Percentiles rank a stretch among this genome's conserved stretches.
Conservation (phyloP, 2,329 filamentous ascomycete species). For the Hymenoscyphus fraxineus region DNA sequence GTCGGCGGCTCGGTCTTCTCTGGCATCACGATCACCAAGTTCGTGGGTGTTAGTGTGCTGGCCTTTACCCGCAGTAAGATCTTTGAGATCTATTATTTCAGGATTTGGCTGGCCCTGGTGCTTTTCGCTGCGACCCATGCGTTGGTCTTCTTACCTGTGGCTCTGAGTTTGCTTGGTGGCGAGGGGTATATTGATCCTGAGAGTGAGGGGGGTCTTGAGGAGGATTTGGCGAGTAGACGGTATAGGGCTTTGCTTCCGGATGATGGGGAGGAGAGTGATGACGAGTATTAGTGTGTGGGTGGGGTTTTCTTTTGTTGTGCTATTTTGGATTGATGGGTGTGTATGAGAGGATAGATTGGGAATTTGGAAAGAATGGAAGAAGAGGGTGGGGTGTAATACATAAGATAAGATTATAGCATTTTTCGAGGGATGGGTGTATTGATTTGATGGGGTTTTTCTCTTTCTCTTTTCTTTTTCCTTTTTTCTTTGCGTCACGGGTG, state of each 20-base stretch:
- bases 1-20: constrained; percentile 93
- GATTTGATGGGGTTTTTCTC: no score
- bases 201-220: constrained; percentile 81
- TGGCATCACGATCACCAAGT: constrained; percentile 93
- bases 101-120: constrained; percentile 90
- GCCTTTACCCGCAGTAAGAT: constrained; percentile 97
- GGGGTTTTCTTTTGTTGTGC: no score
- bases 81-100: constrained; percentile 99
- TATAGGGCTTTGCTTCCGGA: constrained; percentile 76
- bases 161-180: constrained; percentile 80
- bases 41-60: constrained; percentile 85
- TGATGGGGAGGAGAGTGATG: constrained; percentile 58
- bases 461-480: no score
- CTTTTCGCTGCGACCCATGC: constrained; percentile 85
- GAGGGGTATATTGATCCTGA: constrained; percentile 85
- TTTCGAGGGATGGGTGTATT: no score
- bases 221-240: constrained; percentile 75
- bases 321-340: no score
- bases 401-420: no score
- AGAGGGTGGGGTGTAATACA: no score
- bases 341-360: no score
- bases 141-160: constrained; percentile 85
- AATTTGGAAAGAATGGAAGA: no score
- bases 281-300: constrained; percentile 22
- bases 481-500: no score